Evolutionary conservation across 768 basidiomycete genomes (phyloP).

Genomic region (Rhodotorula taiwanensis): DNA sequence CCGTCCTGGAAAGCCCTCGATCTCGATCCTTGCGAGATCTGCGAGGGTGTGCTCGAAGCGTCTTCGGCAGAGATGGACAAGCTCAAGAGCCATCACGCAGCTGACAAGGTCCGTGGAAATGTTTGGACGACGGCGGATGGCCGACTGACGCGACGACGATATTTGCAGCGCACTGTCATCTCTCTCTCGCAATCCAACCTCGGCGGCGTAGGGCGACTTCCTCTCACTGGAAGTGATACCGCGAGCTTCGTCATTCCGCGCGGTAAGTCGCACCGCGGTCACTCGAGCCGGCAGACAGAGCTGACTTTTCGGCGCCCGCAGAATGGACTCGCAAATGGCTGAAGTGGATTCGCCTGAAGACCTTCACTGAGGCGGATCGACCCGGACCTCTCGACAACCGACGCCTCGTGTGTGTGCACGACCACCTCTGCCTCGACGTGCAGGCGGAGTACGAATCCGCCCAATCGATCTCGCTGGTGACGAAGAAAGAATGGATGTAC

Average conservation of each 20-base stretch:
- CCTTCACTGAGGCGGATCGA: constrained; percentile 53
- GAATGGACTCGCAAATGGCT: constrained; percentile 64
- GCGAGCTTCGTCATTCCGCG: constrained; percentile 10
- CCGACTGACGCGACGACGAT: no score
- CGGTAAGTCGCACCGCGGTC: constrained; percentile 3
- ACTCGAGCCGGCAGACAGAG: no score
- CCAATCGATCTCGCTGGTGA: constrained; percentile 44
- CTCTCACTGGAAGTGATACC: not conserved
- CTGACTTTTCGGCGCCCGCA: no score
- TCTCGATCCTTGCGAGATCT: constrained; percentile 57
- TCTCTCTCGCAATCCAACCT: not conserved
- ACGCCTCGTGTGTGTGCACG: constrained; percentile 62
- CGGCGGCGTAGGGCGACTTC: constrained; percentile 1
- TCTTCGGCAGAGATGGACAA: constrained; percentile 47
- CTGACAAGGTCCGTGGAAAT: constrained; percentile 32
- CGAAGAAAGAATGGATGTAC: constrained; percentile 59
- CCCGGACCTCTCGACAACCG: constrained; percentile 61
- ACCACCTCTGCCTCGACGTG: constrained; percentile 62
- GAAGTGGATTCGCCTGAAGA: constrained; percentile 53
- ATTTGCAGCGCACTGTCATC: constrained; percentile 24
- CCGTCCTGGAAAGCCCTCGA: constrained; percentile 60
- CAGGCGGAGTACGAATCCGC: constrained; percentile 38
- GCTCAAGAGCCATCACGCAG: not conserved
- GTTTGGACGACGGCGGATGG: no score
- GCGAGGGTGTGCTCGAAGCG: constrained; percentile 54